phyloP scores from a whole-genome alignment of 2,329 filamentous ascomycete species.

The Cladosporium cucumerinum region DNA sequence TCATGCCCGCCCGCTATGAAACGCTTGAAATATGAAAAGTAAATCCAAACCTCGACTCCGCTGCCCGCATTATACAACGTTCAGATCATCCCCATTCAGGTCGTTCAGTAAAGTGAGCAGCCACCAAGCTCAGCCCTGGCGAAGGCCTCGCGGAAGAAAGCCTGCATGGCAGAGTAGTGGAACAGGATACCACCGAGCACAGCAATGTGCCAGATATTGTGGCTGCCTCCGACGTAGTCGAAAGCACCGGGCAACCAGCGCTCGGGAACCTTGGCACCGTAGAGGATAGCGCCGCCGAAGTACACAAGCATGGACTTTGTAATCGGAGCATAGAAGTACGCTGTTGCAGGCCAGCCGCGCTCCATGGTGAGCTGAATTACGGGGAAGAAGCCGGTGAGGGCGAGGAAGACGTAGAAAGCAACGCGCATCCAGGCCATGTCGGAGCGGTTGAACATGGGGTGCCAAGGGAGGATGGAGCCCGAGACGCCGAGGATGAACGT shows the following conservation, averaged over 20 bases:
- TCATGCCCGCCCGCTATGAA: not conserved
- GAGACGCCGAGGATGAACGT: conserved; percentile 79
- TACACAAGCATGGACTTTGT: conserved; percentile 85
- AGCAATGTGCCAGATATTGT: conserved; percentile 96
- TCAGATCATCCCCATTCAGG: not conserved
- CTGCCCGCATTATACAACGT: not conserved
- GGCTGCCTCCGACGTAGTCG: conserved; percentile 90
- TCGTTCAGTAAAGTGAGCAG: conserved; percentile 31
- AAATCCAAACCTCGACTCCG: not conserved
- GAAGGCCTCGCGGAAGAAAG: conserved; percentile 70
- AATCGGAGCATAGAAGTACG: conserved; percentile 85
- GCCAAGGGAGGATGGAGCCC: conserved; percentile 91
- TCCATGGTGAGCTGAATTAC: conserved; percentile 78
- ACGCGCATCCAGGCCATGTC: conserved; percentile 95
- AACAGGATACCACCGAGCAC: conserved; percentile 95
- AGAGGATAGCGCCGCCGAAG: conserved; percentile 76
- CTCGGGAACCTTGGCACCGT: conserved; percentile 89
- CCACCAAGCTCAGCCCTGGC: conserved; percentile 28
- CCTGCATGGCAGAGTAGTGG: conserved; percentile 93
- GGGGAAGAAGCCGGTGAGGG: conserved; percentile 83
- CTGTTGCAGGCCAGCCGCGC: conserved; percentile 75
- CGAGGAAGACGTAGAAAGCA: conserved; percentile 83
- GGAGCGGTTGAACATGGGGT: conserved; percentile 85
- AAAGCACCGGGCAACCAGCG: conserved; percentile 90
- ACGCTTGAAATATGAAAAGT: not conserved